phyloP scores from a whole-genome alignment of 768 basidiomycete species.

The Leccinum rimulosum region DNA sequence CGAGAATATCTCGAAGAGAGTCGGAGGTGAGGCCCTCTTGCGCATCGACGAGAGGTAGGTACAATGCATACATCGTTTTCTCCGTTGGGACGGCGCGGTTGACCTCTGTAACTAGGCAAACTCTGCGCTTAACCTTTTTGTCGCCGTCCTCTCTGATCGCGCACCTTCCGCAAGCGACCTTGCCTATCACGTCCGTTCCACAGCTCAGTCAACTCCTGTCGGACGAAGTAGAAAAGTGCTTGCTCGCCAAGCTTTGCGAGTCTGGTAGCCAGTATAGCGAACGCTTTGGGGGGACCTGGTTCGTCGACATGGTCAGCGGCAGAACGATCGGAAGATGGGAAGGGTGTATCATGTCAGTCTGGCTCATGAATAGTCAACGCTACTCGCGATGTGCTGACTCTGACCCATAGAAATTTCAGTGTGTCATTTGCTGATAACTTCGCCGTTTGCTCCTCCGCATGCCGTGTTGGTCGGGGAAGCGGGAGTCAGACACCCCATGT shows the following conservation, averaged over 20 bases:
- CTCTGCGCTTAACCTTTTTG: conserved; percentile 69
- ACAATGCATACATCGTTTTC: conserved; percentile 1
- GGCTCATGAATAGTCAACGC: neutral
- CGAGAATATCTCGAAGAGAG: conserved; percentile 36
- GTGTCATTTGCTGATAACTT: conserved; percentile 52
- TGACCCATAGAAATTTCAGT: conserved; percentile 56
- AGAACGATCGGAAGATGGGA: conserved; percentile 74
- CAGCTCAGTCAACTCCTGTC: conserved; percentile 72
- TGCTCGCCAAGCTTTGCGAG: conserved; percentile 68
- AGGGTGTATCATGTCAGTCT: conserved; percentile 67
- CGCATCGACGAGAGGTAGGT: conserved; percentile 65
- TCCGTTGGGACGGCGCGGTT: neutral
- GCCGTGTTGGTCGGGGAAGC: conserved; percentile 44
- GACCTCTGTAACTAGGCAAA: conserved; percentile 47
- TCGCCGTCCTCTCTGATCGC: conserved; percentile 78
- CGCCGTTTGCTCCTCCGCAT: conserved; percentile 56
- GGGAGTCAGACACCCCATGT: conserved; percentile 40
- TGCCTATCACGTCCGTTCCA: conserved; percentile 69
- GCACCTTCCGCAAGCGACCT: conserved; percentile 76
- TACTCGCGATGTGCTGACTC: conserved; percentile 7
- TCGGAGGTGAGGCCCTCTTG: conserved; percentile 73
- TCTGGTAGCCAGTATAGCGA: conserved; percentile 59
- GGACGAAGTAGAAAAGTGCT: conserved; percentile 73
- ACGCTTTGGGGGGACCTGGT: conserved; percentile 60
- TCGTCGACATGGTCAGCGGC: conserved; percentile 69